A percentile compares a stretch with the other conserved stretches of the same genome.
These are phyloP conservation scores for Fusarium sp. DNA, from an alignment of 2,329 filamentous ascomycete species.

Conservation along the genomic window DNA sequence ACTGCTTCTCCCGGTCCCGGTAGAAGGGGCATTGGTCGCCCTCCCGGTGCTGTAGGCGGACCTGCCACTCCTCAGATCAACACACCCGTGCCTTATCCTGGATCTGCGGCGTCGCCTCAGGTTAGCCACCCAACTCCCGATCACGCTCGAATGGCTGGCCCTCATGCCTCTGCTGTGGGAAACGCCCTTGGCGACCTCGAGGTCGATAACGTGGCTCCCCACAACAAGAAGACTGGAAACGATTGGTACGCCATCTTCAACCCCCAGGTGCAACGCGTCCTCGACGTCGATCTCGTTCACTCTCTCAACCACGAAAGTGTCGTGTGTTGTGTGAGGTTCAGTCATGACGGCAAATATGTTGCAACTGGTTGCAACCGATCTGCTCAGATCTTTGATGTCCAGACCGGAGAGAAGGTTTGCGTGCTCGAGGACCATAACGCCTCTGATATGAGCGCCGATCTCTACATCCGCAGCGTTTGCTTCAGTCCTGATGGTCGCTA, in stretches of 20 bases:
- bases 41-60: slow-evolving; percentile 70
- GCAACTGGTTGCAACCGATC: slow-evolving; percentile 97
- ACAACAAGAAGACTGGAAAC: slow-evolving; percentile 87
- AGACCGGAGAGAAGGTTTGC: slow-evolving; percentile 86
- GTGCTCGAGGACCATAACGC: slow-evolving; percentile 90
- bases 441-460: slow-evolving; percentile 82
- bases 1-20: slow-evolving; percentile 89
- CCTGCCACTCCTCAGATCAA: slow-evolving; percentile 94
- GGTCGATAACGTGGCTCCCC: slow-evolving; percentile 83
- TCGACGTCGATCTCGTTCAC: slow-evolving; percentile 95
- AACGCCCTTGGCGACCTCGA: slow-evolving; percentile 86
- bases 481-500: slow-evolving; percentile 97
- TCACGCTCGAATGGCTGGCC: slow-evolving; percentile 67
- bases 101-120: slow-evolving; percentile 85
- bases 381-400: slow-evolving; percentile 99
- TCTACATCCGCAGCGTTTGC: slow-evolving; percentile 98
- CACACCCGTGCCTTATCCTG: slow-evolving; percentile 86
- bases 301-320: slow-evolving; percentile 95
- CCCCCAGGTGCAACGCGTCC: slow-evolving; percentile 84
- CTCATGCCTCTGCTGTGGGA: slow-evolving; percentile 63
- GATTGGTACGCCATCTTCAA: slow-evolving; percentile 99
- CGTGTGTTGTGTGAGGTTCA: slow-evolving; percentile 98
- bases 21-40: slow-evolving; percentile 77
- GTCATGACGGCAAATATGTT: slow-evolving; percentile 92
- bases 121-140: slow-evolving; percentile 86